Evolutionary conservation across 2,329 filamentous ascomycete genomes (phyloP), one percentile per base, ranked within the genome.

Genomic region (Colletotrichum plurivorum): DNA sequence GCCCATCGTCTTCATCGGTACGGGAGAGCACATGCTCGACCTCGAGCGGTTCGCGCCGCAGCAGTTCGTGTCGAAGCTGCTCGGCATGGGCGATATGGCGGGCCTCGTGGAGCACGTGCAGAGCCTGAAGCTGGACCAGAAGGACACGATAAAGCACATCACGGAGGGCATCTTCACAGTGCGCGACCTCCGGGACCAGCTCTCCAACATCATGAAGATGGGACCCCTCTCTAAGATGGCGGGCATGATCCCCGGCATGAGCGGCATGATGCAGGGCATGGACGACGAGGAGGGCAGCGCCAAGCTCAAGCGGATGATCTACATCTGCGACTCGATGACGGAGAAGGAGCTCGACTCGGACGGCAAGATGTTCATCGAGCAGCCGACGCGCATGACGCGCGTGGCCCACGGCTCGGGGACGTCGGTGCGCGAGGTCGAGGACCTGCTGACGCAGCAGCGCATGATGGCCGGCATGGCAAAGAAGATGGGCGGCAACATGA

Each of bases 401-500:
- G 92, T 99, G 56, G 96, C 96, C 0, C 89, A 91, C 60, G 96
- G 96, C 0, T 96, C 93, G 5, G 96, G 96, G 39, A 98, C 96
- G 0, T 93, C 89, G 46, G 96, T 99, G 2, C 89, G 88, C 25
- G 96, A 99, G 80, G 94, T 99, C 16, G 96, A 99, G 81, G 96
- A 99, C 77, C 85, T 99, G 7, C 88, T 99, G n/a, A 97, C 95
- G 0, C 96, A 99, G 82, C 95, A 98, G 80, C 92, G 94, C 75
- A 97, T 98, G 93, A 99, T 99, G 96, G 93, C 94, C 0, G 94
- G 94, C 67, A 98, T 99, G 94, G 96, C 96, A 56, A 99, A 98
- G 90, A 97, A 97, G 84, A 97, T 99, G 90, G 95, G 96, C 67
- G 95, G 95, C 46, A 95, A 94, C 79, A 97, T 97, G 92, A 96